Evolutionary conservation across 208 protist species (phyloP).

Genomic region (Crithidia sp.): DNA sequence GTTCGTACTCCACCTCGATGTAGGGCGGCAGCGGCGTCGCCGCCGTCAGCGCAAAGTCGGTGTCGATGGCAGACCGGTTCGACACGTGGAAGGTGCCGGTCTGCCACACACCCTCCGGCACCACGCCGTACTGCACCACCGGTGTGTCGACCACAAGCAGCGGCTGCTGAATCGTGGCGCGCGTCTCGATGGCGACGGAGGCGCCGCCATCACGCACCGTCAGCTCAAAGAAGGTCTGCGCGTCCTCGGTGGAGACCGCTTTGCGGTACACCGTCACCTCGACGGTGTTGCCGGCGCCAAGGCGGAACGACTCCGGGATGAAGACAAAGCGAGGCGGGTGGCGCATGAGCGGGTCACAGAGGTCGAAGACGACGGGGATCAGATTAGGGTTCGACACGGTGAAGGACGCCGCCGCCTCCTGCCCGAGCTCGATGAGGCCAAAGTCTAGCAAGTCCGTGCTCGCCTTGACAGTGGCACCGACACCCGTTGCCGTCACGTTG

Average conservation of each 20-base stretch:
- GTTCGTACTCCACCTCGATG: conserved; percentile 59
- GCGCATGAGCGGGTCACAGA: conserved; percentile 79
- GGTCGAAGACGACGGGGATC: conserved; percentile 73
- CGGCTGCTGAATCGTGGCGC: conserved; percentile 80
- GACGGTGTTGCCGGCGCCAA: conserved; percentile 77
- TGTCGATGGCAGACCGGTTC: conserved; percentile 82
- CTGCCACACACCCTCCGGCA: conserved; percentile 79
- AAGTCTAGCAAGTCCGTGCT: conserved; percentile 88
- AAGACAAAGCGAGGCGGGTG: conserved; percentile 88
- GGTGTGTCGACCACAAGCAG: conserved; percentile 64
- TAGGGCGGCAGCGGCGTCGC: conserved; percentile 49
- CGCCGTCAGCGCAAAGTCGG: conserved; percentile 66
- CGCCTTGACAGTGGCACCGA: conserved; percentile 76
- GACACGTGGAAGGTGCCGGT: conserved; percentile 62
- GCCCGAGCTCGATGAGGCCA: conserved; percentile 80
- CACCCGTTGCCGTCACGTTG: conserved; percentile 61
- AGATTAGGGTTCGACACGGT: conserved; percentile 90
- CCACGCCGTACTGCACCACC: conserved; percentile 71
- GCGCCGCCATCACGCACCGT: conserved; percentile 73
- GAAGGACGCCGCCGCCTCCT: conserved; percentile 79
- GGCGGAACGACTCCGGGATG: conserved; percentile 67
- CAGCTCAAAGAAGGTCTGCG: conserved; percentile 91
- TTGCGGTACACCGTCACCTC: conserved; percentile 91
- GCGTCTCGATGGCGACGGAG: conserved; percentile 81
- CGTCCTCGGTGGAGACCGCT: conserved; percentile 71